phyloP scores from a whole-genome alignment of 2,329 filamentous ascomycete genomes.

The Rhexocercosporidium sp. region DNA sequence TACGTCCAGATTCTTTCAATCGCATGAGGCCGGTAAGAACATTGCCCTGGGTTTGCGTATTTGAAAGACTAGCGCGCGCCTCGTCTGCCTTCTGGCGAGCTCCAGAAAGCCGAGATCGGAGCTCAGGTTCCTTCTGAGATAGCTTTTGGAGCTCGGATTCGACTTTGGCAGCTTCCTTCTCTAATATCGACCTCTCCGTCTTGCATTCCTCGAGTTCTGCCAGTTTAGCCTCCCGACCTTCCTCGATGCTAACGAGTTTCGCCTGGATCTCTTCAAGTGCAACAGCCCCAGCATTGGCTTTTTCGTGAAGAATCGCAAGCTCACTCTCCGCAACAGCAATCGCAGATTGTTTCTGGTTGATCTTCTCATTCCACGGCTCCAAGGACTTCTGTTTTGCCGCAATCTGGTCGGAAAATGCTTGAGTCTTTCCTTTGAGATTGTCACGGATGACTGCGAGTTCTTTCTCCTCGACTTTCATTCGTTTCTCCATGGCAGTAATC shows the following conservation, averaged over 20 bases:
- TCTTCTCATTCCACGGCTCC: constrained; percentile 96
- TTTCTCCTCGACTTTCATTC: constrained; percentile 78
- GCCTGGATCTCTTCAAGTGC: constrained; percentile 82
- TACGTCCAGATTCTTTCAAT: constrained; percentile 92
- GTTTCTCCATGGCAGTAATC: constrained; percentile 75
- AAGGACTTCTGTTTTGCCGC: constrained; percentile 89
- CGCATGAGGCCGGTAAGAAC: constrained; percentile 92
- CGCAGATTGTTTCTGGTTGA: constrained; percentile 92
- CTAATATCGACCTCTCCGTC: constrained; percentile 71
- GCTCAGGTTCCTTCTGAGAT: constrained; percentile 76
- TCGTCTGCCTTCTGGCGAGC: constrained; percentile 96
- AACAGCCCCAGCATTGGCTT: constrained; percentile 83
- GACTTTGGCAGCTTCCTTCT: constrained; percentile 75
- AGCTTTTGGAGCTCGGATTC: constrained; percentile 76
- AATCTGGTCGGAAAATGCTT: constrained; percentile 92
- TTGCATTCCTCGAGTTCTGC: constrained; percentile 78
- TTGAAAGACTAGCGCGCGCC: constrained; percentile 86
- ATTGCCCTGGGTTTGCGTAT: constrained; percentile 90
- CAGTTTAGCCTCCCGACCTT: constrained; percentile 72
- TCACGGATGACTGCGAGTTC: constrained; percentile 86
- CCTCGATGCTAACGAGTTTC: constrained; percentile 77
- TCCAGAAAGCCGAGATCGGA: constrained; percentile 84
- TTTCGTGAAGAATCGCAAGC: constrained; percentile 87
- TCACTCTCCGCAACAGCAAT: constrained; percentile 96
- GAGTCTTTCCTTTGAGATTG: constrained; percentile 91